Evolutionary conservation across 352 stramenopile genomes (phyloP).

Genomic region (Globisporangium parvum): DNA sequence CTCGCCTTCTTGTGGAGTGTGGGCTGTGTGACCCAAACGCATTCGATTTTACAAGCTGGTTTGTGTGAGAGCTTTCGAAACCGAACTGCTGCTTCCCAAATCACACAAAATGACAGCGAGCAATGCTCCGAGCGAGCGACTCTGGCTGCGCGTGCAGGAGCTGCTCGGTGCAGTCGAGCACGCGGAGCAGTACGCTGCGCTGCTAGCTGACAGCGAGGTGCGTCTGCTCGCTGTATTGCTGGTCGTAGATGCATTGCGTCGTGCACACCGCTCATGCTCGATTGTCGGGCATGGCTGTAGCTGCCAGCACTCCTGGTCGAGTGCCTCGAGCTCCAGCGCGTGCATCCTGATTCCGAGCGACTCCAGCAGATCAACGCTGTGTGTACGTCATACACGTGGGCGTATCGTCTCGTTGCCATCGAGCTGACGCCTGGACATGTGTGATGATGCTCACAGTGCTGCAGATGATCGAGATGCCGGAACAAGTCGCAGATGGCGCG

Average conservation of each 20-base stretch:
- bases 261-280: not conserved
- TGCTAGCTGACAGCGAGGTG: conserved; percentile 8
- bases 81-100: not conserved
- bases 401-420: not conserved
- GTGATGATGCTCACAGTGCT: conserved; percentile 25
- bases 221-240: not conserved
- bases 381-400: conserved; percentile 9
- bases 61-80: not conserved
- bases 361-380: conserved; percentile 31
- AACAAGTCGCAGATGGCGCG: conserved; percentile 6
- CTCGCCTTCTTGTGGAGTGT: too few species aligned
- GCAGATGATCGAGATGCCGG: conserved; percentile 32
- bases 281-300: not conserved
- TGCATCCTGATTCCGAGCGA: not conserved
- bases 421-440: not conserved
- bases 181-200: conserved; percentile 1
- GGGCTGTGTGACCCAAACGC: not conserved
- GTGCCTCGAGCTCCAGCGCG: conserved; percentile 6
- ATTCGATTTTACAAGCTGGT: not conserved
- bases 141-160: conserved; percentile 9
- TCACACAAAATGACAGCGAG: not conserved
- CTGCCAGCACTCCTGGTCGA: conserved; percentile 6
- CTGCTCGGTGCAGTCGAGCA: not conserved
- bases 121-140: not conserved
- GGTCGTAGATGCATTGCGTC: not conserved